A percentile compares a stretch with the other conserved stretches of the same genome.
Conservation (phyloP, 768 basidiomycete species). For the Rickenella mellea region DNA sequence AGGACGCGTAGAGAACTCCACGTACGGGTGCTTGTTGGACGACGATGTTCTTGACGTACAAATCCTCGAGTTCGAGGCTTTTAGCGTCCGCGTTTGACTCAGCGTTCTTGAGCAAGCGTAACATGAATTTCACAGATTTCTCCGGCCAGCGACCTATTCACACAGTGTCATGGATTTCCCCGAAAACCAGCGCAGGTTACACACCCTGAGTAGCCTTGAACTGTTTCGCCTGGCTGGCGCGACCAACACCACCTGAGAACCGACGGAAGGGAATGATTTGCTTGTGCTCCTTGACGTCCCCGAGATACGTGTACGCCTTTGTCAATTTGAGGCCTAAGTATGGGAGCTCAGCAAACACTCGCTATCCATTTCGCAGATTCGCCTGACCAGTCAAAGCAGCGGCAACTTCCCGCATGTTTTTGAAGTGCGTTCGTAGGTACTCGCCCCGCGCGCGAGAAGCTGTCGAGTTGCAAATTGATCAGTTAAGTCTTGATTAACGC, state of each 20-base stretch:
- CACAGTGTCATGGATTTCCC: neutral
- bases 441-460: conserved; percentile 90
- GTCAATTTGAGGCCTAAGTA: conserved; percentile 78
- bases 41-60: conserved; percentile 91
- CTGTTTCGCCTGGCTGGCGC: conserved; percentile 90
- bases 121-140: conserved; percentile 95
- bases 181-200: conserved; percentile 18
- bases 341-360: conserved; percentile 5
- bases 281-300: conserved; percentile 93
- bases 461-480: conserved; percentile 22
- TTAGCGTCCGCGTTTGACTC: conserved; percentile 99
- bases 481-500: conserved; percentile 5
- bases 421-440: conserved; percentile 99
- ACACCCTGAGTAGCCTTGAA: conserved; percentile 93
- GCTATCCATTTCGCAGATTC: neutral
- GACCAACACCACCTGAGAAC: conserved; percentile 91
- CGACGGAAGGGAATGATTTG: conserved; percentile 94
- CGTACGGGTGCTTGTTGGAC: conserved; percentile 97
- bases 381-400: conserved; percentile 79
- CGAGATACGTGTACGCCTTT: conserved; percentile 93
- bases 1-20: conserved; percentile 11
- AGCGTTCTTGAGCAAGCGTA: conserved; percentile 93
- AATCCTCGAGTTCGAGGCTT: conserved; percentile 86
- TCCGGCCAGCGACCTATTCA: conserved; percentile 95
- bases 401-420: conserved; percentile 99